phyloP scores from a whole-genome alignment of 495 filamentous ascomycete genomes.

The Clohesyomyces aquaticus region DNA sequence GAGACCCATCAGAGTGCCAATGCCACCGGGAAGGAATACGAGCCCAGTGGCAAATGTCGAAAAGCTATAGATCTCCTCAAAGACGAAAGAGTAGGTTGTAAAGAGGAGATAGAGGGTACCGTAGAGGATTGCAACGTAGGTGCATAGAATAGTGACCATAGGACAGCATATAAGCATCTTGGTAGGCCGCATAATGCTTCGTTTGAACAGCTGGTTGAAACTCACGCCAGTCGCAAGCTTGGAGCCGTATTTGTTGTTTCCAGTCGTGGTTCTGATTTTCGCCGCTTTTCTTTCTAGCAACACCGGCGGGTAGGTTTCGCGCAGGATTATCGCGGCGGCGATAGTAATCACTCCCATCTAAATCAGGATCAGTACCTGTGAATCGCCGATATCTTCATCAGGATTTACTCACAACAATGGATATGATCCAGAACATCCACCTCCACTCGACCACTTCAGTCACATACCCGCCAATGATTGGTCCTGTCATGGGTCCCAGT shows the following conservation, averaged over 20 bases:
- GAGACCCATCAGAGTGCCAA: background rate
- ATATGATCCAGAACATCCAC: no score
- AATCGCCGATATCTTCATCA: no score
- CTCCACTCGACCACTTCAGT: no score
- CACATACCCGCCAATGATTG: no score
- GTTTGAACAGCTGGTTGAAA: conserved; percentile 1
- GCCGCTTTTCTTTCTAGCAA: conserved; percentile 43
- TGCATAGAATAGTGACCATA: conserved; percentile 24
- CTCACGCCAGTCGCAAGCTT: background rate
- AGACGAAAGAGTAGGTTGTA: conserved; percentile 46
- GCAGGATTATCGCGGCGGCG: conserved; percentile 17
- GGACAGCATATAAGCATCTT: background rate
- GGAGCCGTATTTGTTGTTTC: background rate
- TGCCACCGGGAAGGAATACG: background rate
- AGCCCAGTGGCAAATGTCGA: background rate
- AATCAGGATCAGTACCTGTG: no score
- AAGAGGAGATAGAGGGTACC: conserved; percentile 46
- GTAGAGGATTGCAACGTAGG: conserved; percentile 44
- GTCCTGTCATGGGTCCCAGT: no score
- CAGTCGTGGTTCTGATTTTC: conserved; percentile 43
- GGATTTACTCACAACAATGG: no score
- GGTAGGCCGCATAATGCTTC: background rate
- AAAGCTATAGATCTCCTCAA: background rate
- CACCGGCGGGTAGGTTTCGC: conserved; percentile 45
- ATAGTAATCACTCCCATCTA: no score